These are phyloP conservation scores for Trichophyton simii DNA, from an alignment of 2,329 filamentous ascomycete genomes.

Conservation along the genomic window DNA sequence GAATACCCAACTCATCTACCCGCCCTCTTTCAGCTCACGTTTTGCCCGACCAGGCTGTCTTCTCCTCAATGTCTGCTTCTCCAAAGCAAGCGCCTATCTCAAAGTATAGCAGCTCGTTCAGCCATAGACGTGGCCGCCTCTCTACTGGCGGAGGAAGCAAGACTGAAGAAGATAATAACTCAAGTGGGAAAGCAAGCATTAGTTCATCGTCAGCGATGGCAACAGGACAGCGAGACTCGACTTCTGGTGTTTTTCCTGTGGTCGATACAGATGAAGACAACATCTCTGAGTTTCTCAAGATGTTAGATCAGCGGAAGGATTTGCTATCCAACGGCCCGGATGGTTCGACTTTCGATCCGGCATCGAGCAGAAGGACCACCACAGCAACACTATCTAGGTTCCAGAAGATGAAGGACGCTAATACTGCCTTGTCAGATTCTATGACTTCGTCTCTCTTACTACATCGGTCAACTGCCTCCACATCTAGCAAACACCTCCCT, in stretches of 20 bases:
- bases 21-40: slow-evolving; percentile 32
- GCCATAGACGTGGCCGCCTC: slow-evolving; percentile 64
- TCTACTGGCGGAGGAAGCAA: slow-evolving; percentile 61
- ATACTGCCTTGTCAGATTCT: slow-evolving; percentile 78
- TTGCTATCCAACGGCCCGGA: slow-evolving; percentile 50
- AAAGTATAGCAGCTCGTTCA: slow-evolving; percentile 89
- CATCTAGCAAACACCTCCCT: slow-evolving; percentile 60
- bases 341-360: slow-evolving; percentile 46
- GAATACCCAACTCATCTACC: slow-evolving; percentile 15
- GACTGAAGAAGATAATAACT: slow-evolving; percentile 39
- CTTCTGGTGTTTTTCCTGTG: slow-evolving; percentile 62
- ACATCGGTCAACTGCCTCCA: slow-evolving; percentile 56
- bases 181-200: slow-evolving; percentile 47
- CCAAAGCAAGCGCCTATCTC: slow-evolving; percentile 67
- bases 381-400: slow-evolving; percentile 73
- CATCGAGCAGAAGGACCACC: slow-evolving; percentile 55
- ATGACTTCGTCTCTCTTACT: slow-evolving; percentile 82
- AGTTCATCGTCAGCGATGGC: slow-evolving; percentile 34
- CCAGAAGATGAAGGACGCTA: slow-evolving; percentile 77
- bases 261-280: slow-evolving; percentile 74
- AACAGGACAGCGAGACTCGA: not conserved
- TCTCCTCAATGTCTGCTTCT: slow-evolving; percentile 59
- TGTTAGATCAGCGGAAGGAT: slow-evolving; percentile 77
- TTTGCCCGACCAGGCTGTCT: slow-evolving; percentile 47
- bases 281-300: slow-evolving; percentile 83